Base-by-base conservation (phyloP, 345 rosid genomes). In the Brassica incana region DNA sequence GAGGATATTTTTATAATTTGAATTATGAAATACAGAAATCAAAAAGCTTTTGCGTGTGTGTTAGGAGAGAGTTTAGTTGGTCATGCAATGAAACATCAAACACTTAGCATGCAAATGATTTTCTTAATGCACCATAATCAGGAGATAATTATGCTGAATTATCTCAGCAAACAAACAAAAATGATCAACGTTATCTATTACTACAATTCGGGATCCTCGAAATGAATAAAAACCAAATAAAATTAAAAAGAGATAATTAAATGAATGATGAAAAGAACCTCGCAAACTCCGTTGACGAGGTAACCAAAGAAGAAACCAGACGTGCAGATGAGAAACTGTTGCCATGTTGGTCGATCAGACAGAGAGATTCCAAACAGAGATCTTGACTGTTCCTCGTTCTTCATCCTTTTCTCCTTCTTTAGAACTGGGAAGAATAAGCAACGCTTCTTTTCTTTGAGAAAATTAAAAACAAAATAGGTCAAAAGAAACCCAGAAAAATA, bases 241-340 rank as follows among this genome's bases (percentile, higher is more conserved):
- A 11, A 10, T 11, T 11, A 0, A 75, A 56, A 56, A n/a, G 18
- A n/a, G 15, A 52, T 52, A 52, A 11, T 11, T 16, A 5, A 52
- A 52, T 50, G 12, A 3, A 15, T 4, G 0, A 38, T 4, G 40
- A 23, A 16, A 58, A 38, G 77, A 80, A 93, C 98, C 99, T 95
- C 99, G 64, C 97, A 95, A 74, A 95, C 78, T 80, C 99, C 99
- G 78, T 92, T 95, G 67, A 92, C 89, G 75, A 95, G 97, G 76
- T 95, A 92, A 33, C 97, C 95, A 74, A 95, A 95, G 90, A 95
- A 95, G 89, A 95, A 92, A 61, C 97, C 97, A 82, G 99, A 89
- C 66, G 97, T 88, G 67, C 97, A 92, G 40, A 95, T 91, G 54
- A 95, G 89, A 83, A 95, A 95, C 78, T 90, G 97, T 50, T 95